Base-by-base conservation (phyloP, 306 rosid genomes). In the Mucuna pruriens region DNA sequence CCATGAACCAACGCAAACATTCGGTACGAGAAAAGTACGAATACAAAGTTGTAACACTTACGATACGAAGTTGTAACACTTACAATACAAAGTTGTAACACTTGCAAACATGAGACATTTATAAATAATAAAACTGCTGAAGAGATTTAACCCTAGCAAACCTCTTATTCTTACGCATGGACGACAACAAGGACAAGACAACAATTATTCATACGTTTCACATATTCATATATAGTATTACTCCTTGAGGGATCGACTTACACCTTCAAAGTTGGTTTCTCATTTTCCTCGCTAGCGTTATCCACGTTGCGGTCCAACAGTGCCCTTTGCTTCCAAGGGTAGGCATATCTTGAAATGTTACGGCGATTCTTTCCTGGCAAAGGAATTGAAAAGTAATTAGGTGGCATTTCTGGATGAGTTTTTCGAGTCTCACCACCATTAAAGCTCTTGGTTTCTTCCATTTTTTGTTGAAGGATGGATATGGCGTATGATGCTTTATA, bases 301-400 rank as follows among this genome's bases (percentile, higher is more conserved):
- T 33, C 68, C 49, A 4, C 17, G 34, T 11, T 12, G 54, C 74
- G 74, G 33, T 10, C 10, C 6, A 4, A 16, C 2, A 31, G 13
- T 2, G 22, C 4, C 55, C 74, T 80, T 60, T 75, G 70, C 6
- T 7, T 69, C 81, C 84, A 26, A 71, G 10, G 5, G 48, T 71
- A 15, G 49, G 0, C 0, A 12, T 9, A 7, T 6, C 36, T 11
- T 2, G 34, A 6, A n/a, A 0, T 9, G 17, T 17, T 49, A n/a
- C n/a, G n/a, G 2, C 84, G 84, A 69, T 84, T 84, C 71, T 46
- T 69, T 29, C 87, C 87, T 0, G 87, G 87, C 29, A 84, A 46
- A 39, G 87, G 87, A 69, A 69, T 60, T 36, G 79, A 75, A 31
- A 75, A 76, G 0, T 79, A 49, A 38, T 23, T 69, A 1, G 84